Percentiles rank a stretch among this genome's conserved stretches.
Evolutionary conservation across 23 red algal genomes (phyloP).

Genomic region (Gracilariopsis chorda): DNA sequence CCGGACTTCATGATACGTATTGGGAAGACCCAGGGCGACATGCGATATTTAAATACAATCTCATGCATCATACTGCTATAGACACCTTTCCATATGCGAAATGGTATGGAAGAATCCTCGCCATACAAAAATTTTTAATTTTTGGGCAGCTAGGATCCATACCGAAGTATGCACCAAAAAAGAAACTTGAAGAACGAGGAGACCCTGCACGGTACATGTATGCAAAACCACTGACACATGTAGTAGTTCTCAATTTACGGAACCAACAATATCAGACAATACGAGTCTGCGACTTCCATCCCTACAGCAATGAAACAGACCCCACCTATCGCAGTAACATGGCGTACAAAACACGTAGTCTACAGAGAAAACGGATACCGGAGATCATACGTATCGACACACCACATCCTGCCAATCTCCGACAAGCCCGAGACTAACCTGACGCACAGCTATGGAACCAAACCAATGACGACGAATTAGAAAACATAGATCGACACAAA

Average conservation of each 20-base stretch:
- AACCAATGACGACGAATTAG: background rate
- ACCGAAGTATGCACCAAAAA: background rate
- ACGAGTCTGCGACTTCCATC: background rate
- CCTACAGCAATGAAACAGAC: background rate
- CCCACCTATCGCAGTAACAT: background rate
- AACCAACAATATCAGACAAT: background rate
- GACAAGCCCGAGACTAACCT: background rate
- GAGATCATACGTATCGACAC: too few relatives aligned
- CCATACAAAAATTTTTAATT: background rate
- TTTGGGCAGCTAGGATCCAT: background rate
- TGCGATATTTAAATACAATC: background rate
- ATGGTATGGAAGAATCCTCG: background rate
- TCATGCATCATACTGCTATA: background rate
- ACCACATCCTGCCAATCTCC: background rate
- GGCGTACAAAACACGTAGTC: background rate
- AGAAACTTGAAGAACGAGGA: background rate
- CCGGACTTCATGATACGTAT: background rate
- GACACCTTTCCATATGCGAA: background rate
- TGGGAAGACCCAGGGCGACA: background rate
- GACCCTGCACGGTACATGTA: background rate
- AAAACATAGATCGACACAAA: background rate
- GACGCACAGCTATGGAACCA: background rate
- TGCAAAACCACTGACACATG: background rate
- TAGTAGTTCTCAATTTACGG: background rate
- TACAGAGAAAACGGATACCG: too few relatives aligned